These are phyloP conservation scores for Leptomonas seymouri DNA, from an alignment of 208 protist species.

Conservation along the genomic window DNA sequence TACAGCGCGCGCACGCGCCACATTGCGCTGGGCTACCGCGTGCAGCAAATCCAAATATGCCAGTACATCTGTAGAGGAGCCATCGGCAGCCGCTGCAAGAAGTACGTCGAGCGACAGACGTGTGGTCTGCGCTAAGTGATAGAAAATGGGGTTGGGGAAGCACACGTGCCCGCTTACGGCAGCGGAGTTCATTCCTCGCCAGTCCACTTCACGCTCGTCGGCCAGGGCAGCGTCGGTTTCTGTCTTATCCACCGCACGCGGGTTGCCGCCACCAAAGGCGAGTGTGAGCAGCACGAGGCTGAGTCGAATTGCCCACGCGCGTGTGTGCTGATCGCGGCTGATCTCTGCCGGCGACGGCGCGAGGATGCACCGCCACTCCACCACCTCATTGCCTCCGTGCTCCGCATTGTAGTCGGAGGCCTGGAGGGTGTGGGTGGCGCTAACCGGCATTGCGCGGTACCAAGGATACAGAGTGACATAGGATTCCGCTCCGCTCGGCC, in stretches of 20 bases:
- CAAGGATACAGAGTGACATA: slow-evolving; percentile 16
- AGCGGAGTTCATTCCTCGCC: slow-evolving; percentile 17
- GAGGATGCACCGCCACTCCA: slow-evolving; percentile 15
- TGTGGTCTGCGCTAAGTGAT: slow-evolving; percentile 17
- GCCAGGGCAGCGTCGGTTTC: background rate
- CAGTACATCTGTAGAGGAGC: background rate
- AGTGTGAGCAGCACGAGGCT: slow-evolving; percentile 26
- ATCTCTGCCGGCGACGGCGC: slow-evolving; percentile 1
- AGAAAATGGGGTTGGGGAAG: slow-evolving; percentile 25
- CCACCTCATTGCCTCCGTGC: background rate
- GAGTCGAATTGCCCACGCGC: slow-evolving; percentile 26
- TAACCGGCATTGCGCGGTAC: slow-evolving; percentile 21
- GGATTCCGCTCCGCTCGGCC: too few relatives aligned
- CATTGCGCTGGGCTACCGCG: slow-evolving; percentile 27
- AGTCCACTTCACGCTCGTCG: slow-evolving; percentile 10
- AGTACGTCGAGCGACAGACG: slow-evolving; percentile 16
- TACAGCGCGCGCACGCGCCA: slow-evolving; percentile 8
- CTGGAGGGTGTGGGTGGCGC: slow-evolving; percentile 1
- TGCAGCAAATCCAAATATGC: slow-evolving; percentile 19
- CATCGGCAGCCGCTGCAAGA: background rate
- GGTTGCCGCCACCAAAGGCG: slow-evolving; percentile 32
- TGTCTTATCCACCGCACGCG: slow-evolving; percentile 1
- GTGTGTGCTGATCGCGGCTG: slow-evolving; percentile 3
- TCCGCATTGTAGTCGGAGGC: background rate
- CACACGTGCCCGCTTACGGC: slow-evolving; percentile 19